Evolutionary conservation across 805 yeast species (phyloP).

Genomic region (Saturnispora silvae): DNA sequence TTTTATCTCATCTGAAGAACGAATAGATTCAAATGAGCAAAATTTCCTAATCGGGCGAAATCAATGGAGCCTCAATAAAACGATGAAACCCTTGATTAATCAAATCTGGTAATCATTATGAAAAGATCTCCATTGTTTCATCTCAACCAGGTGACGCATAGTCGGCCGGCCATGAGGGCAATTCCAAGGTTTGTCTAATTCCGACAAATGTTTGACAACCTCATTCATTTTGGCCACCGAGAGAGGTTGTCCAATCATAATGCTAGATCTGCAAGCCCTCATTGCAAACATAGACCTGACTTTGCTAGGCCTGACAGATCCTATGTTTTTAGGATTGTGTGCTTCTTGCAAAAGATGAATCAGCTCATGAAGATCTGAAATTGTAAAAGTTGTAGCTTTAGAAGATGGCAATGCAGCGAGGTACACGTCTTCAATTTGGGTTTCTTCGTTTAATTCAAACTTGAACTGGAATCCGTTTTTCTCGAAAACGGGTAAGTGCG

Average conservation of each 20-base stretch:
- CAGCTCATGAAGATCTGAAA: constrained; percentile 66
- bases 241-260: constrained; percentile 83
- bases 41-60: constrained; percentile 24
- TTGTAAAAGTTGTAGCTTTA: constrained; percentile 55
- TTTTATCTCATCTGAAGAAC: not conserved
- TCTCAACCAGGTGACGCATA: constrained; percentile 74
- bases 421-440: constrained; percentile 29
- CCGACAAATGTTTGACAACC: constrained; percentile 59
- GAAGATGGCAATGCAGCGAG: constrained; percentile 64
- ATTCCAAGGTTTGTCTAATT: constrained; percentile 87
- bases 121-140: constrained; percentile 37
- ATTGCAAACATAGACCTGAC: constrained; percentile 79
- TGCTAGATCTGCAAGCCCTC: constrained; percentile 90
- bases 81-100: not conserved
- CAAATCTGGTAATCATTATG: constrained; percentile 30
- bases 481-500: constrained; percentile 44
- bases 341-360: constrained; percentile 46
- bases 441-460: constrained; percentile 39
- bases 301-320: constrained; percentile 54
- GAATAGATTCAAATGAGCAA: constrained; percentile 7
- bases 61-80: constrained; percentile 14
- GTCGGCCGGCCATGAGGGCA: constrained; percentile 98
- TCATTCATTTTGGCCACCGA: constrained; percentile 47
- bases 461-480: constrained; percentile 68
- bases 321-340: constrained; percentile 27